A percentile compares a stretch with the other conserved stretches of the same genome.
These are phyloP conservation scores for Neonectria hederae DNA, from an alignment of 2,329 filamentous ascomycete species.

Conservation along the genomic window DNA sequence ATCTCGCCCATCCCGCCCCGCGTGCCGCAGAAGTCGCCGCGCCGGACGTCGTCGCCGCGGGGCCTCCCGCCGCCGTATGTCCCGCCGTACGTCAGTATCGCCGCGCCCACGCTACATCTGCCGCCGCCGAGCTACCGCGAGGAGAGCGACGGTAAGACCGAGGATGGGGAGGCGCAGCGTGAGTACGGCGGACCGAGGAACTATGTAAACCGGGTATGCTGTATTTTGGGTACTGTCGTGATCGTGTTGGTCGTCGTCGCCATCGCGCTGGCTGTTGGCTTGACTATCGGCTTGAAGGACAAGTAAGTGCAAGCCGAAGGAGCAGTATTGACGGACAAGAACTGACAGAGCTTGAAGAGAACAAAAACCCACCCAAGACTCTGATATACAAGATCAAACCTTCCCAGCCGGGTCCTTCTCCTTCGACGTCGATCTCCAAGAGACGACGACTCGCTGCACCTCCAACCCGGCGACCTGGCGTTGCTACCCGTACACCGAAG, in stretches of 20 bases:
- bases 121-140: slow-evolving; percentile 34
- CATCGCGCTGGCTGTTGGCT: slow-evolving; percentile 52
- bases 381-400: slow-evolving; percentile 20
- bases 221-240: slow-evolving; percentile 44
- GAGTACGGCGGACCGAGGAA: slow-evolving; percentile 21
- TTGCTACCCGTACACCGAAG: slow-evolving; percentile 64
- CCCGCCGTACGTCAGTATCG: slow-evolving; percentile 26
- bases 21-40: slow-evolving; percentile 3
- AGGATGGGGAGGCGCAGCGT: slow-evolving; percentile 24
- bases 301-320: slow-evolving; percentile 41
- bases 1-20: background rate
- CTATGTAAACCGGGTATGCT: slow-evolving; percentile 41
- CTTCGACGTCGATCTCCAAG: slow-evolving; percentile 66
- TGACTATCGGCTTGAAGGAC: slow-evolving; percentile 52
- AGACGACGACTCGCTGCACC: slow-evolving; percentile 64
- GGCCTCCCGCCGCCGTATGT: slow-evolving; percentile 41
- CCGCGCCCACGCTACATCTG: slow-evolving; percentile 25
- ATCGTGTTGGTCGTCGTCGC: slow-evolving; percentile 45
- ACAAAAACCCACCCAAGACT: background rate
- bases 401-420: slow-evolving; percentile 73
- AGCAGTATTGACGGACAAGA: background rate
- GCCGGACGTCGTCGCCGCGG: slow-evolving; percentile 18
- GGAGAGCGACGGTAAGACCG: slow-evolving; percentile 24
- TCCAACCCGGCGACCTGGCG: slow-evolving; percentile 67
- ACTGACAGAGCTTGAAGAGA: slow-evolving; percentile 6